Evolutionary conservation across 805 yeast species (phyloP), one percentile per base, ranked within the genome.

Genomic region (Ogataea trehalophila): DNA sequence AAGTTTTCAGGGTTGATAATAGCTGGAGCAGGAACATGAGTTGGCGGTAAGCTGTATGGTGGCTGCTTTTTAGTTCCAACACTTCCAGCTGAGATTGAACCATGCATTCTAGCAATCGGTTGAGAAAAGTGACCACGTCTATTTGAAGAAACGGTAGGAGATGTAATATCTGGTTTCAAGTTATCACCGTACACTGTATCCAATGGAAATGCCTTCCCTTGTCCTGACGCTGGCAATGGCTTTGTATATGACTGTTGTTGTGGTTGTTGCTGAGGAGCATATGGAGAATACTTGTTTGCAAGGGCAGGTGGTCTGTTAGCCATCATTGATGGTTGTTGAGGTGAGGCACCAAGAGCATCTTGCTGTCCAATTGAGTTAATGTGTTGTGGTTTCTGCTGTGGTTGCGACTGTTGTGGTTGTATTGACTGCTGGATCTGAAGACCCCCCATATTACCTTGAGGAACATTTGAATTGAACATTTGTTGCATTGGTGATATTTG

Each of bases 1-100:
- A 84, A 63, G 22, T 80, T 76, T 44, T 76, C 77, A 7, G 87
- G 85, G 50, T 81, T 76, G 31, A 68, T 66, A 7, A 72, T 68
- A 37, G 59, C 67, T 1, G 69, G 69, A 2, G 69, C 69, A 18
- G 69, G 68, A 4, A 65, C 44, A 54, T 63, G 18, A 6, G 42
- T 35, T 20, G 46, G 46, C 2, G 46, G 42, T 16, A 39, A 18
- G 17, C 14, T 44, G 20, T 39, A 39, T 7, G 22, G 42, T 17
- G 46, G 35, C 7, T 23, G 29, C 23, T 43, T 43, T 33, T 43
- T 43, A 4, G 37, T 39, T 3, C 48, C 33, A 5, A 15, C 18
- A 22, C 43, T 48, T 37, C 36, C 37, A 15, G 35, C 23, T 4
- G 39, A 15, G 9, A 26, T 16, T 23, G 41, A 15, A 39, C 18